Evolutionary conservation across 2,329 filamentous ascomycete genomes (phyloP).

Genomic region (Colletotrichum sp.): DNA sequence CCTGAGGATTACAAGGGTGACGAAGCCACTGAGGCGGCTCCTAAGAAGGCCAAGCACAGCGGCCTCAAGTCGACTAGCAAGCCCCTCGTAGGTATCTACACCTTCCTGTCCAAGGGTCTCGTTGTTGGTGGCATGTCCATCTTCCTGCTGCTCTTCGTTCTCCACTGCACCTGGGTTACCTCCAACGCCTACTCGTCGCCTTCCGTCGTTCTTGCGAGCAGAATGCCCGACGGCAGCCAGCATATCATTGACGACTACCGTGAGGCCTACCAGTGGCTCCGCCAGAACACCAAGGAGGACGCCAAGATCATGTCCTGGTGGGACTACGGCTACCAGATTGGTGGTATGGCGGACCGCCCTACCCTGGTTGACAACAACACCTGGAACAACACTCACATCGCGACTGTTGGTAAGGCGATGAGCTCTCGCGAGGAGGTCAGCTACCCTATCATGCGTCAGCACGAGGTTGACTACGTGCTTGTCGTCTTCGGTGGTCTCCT

Average conservation of each 20-base stretch:
- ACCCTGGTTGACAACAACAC: conserved; percentile 99
- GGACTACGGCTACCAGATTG: conserved; percentile 99
- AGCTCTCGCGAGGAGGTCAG: conserved; percentile 96
- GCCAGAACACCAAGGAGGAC: conserved; percentile 92
- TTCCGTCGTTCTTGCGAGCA: conserved; percentile 92
- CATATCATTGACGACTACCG: conserved; percentile 99
- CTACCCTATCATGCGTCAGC: conserved; percentile 97
- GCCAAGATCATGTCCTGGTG: conserved; percentile 99
- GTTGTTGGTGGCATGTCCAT: conserved; percentile 74
- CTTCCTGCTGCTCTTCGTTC: conserved; percentile 91
- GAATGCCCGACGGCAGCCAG: conserved; percentile 90
- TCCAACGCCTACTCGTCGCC: conserved; percentile 99
- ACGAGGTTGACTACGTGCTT: conserved; percentile 98
- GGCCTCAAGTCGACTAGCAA: conserved; percentile 73
- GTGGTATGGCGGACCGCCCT: conserved; percentile 97
- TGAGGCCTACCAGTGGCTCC: conserved; percentile 99
- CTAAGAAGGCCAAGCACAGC: conserved; percentile 59
- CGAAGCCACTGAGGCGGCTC: conserved; percentile 53
- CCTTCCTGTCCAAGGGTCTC: conserved; percentile 76
- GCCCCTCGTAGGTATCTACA: conserved; percentile 85
- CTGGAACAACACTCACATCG: conserved; percentile 99
- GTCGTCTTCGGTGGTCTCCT: conserved; percentile 95
- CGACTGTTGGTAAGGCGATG: conserved; percentile 99
- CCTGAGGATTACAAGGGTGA: conserved; percentile 38
- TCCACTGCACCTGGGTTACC: conserved; percentile 99